Conservation (phyloP, 352 stramenopile species). For the Pythium oligandrum region DNA sequence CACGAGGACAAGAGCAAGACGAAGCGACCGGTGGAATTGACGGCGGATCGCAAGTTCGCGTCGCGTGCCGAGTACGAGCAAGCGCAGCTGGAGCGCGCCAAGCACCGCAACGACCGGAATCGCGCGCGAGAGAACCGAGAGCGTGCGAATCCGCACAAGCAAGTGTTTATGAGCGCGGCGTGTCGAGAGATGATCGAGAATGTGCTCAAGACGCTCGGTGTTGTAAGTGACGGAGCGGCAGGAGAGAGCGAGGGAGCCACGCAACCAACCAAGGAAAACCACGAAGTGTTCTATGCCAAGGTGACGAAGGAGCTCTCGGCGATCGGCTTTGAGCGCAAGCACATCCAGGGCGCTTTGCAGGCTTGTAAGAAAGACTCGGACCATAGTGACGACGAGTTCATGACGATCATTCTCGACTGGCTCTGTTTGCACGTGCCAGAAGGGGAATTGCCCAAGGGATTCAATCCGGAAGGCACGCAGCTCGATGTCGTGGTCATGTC, state of each 20-base stretch:
- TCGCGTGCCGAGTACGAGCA: conserved; percentile 68
- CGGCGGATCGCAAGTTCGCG: conserved; percentile 71
- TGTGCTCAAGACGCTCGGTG: conserved; percentile 48
- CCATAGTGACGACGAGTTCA: conserved; percentile 27
- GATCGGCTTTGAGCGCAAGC: conserved; percentile 49
- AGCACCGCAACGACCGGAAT: conserved; percentile 74
- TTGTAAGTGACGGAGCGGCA: conserved; percentile 12
- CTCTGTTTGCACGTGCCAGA: conserved; percentile 78
- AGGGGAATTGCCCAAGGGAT: conserved; percentile 70
- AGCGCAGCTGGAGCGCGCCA: conserved; percentile 36
- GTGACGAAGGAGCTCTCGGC: conserved; percentile 29
- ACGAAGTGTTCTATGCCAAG: conserved; percentile 20
- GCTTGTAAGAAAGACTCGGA: conserved; percentile 16
- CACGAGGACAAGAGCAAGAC: conserved; percentile 17
- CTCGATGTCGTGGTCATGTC: conserved; percentile 70
- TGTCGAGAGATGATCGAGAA: conserved; percentile 87
- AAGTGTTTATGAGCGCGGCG: conserved; percentile 88
- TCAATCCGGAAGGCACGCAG: conserved; percentile 87
- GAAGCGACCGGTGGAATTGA: conserved; percentile 30
- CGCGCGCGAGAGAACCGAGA: conserved; percentile 88
- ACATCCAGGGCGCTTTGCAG: conserved; percentile 48
- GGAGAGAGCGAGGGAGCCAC: conserved; percentile 1
- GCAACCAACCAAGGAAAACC: neutral
- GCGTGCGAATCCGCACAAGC: conserved; percentile 84
- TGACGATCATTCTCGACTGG: conserved; percentile 65